Base-by-base conservation (phyloP, 495 filamentous ascomycete genomes). In the Penicillium egyptiacum region DNA sequence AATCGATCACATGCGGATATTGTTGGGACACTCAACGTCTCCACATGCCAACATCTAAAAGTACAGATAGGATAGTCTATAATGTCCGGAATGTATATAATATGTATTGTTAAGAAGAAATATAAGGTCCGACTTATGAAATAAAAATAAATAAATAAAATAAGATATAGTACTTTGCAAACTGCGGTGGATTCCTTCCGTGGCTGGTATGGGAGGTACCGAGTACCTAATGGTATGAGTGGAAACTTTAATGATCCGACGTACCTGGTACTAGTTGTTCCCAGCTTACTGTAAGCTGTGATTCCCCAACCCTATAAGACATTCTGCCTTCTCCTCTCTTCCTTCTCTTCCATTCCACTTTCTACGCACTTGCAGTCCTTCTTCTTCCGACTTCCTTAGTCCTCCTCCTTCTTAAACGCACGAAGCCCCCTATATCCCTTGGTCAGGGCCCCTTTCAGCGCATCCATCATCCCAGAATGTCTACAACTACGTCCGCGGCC, bases 391-490 rank as follows among this genome's bases (percentile, higher is more conserved):
- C 41, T 60, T 53, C 59, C 33, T 39, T 46, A 52, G 56, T 52
- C 31, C 26, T 22, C 20, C 57, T 54, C 53, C 51, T 54, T 44
- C 48, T 61, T 58, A 52, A 61, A 59, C 73, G 86, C 90, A 90
- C 78, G 89, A 89, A 90, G 87, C 89, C 84, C 80, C 88, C 66
- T 82, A 81, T 63, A 74, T 87, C 86, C 89, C 90, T 93, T 92
- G 90, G 90, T 93, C 90, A 93, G 90, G 90, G 86, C 87, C 85
- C 79, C 77, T 77, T 81, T 79, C 69, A 76, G 70, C 70, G 72
- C 71, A 74, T 70, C 75, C 79, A 71, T 68, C 68, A 64, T 64
- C 61, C 54, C 65, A 66, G 73, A 59, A 78, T 84, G 71, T 75
- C 74, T 71, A 71, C 80, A 74, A 70, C 80, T 63, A 68, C 78